Evolutionary conservation across 2,329 filamentous ascomycete genomes (phyloP).

Genomic region (Fusarium longipes): DNA sequence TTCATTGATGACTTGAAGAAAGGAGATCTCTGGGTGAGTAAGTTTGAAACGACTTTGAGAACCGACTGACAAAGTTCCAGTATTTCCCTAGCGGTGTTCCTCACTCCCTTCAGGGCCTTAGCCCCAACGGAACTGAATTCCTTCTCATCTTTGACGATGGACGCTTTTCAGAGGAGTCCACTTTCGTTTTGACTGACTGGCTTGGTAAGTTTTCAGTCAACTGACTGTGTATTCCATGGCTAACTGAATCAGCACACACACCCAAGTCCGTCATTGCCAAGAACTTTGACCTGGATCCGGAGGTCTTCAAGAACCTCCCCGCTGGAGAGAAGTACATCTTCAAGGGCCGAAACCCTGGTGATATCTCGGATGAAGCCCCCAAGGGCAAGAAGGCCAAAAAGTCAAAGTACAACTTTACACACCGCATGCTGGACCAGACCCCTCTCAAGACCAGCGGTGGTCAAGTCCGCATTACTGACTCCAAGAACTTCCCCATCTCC

Average conservation of each 20-base stretch:
- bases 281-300: constrained; percentile 78
- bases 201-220: constrained; percentile 59
- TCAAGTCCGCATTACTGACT: constrained; percentile 78
- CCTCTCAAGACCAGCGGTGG: constrained; percentile 72
- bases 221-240: accelerated
- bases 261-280: constrained; percentile 77
- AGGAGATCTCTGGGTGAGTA: constrained; percentile 70
- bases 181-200: constrained; percentile 80
- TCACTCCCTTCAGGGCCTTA: constrained; percentile 79
- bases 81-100: constrained; percentile 83
- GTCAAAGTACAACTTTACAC: constrained; percentile 75
- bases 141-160: constrained; percentile 63
- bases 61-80: background rate
- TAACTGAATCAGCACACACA: constrained; percentile 66
- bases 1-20: constrained; percentile 82
- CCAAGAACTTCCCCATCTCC: constrained; percentile 79
- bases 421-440: constrained; percentile 76
- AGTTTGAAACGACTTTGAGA: accelerated
- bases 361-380: constrained; percentile 74
- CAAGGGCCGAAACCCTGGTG: constrained; percentile 71
- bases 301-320: constrained; percentile 76
- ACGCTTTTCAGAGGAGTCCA: constrained; percentile 69
- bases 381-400: constrained; percentile 70
- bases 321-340: constrained; percentile 81
- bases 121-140: constrained; percentile 67